phyloP scores from a whole-genome alignment of 495 filamentous ascomycete genomes.

The Aspergillus affinis region DNA sequence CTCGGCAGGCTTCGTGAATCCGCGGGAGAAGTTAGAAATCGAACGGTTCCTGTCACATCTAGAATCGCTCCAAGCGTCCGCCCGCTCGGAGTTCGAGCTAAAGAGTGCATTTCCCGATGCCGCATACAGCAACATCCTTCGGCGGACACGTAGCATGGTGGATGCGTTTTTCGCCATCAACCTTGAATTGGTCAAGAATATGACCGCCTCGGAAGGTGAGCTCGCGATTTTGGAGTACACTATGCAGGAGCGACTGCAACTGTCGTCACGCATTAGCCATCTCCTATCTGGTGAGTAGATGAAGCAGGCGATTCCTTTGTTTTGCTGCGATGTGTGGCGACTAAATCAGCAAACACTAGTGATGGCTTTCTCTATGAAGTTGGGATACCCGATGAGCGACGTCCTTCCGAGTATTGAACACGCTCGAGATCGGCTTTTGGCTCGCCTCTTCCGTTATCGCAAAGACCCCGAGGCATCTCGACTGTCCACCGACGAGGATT shows the following conservation, averaged over 20 bases:
- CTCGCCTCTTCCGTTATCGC: conserved; percentile 83
- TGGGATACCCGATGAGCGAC: conserved; percentile 90
- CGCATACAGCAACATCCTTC: conserved; percentile 68
- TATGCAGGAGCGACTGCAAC: conserved; percentile 69
- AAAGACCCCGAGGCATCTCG: conserved; percentile 58
- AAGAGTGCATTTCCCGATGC: conserved; percentile 76
- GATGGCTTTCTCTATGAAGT: conserved; percentile 85
- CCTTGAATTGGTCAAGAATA: conserved; percentile 80
- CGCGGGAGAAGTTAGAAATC: conserved; percentile 73
- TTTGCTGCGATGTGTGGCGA: neutral
- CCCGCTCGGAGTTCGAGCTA: conserved; percentile 78
- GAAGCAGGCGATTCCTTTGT: neutral
- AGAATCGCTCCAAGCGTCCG: conserved; percentile 70
- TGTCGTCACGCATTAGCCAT: conserved; percentile 87
- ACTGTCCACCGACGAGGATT: conserved; percentile 63
- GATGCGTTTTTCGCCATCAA: conserved; percentile 96
- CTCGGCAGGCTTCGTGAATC: conserved; percentile 69
- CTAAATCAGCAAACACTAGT: conserved; percentile 47
- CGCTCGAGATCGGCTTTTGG: conserved; percentile 79
- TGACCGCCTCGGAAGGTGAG: conserved; percentile 75
- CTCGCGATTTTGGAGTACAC: conserved; percentile 76
- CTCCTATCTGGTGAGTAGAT: conserved; percentile 68
- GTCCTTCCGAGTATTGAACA: conserved; percentile 79
- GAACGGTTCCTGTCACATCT: conserved; percentile 63
- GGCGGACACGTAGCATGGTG: conserved; percentile 76